Evolutionary conservation across 768 basidiomycete genomes (phyloP), one percentile per base, ranked within the genome.

Genomic region (Phylloporus scabripes): DNA sequence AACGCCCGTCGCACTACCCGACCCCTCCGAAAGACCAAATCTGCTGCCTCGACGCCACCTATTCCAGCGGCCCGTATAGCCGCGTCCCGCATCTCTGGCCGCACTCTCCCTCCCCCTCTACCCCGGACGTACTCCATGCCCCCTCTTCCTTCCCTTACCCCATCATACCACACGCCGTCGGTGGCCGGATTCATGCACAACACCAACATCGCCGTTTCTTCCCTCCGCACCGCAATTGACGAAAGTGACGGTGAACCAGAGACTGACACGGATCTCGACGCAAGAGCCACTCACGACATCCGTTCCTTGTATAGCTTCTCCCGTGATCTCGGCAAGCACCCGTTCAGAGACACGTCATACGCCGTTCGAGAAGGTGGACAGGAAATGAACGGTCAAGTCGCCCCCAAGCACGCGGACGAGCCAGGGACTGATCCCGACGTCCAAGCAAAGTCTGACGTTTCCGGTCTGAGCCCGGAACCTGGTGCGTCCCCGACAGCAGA

Each of bases 181-280:
- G 32, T 24, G 2, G 55, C 43, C 15, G 67, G 67, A 38, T 69
- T 67, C 46, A 65, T 67, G 66, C 56, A 55, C 51, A 67, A 69
- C 49, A 67, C 66, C 9, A 69, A 69, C 42, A 67, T 67, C 12
- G 66, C 66, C n/a, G 67, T 67, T 14, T 67, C 66, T 3, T 67
- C 66, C 38, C 61, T 67, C 24, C 65, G 66, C 12, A 67, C 66
- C 1, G 63, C 67, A 17, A 69, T 67, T 10, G 67, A 69, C 34
- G 65, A 66, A 55, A 67, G 67, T 31, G 65, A 67, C 41, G 65
- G 59, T 12, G 65, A 67, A 49, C 60, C 51, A 8, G 67, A 69
- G 33, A 64, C 66, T 5, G 65, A 67, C 29, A 65, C 67, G 33
- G 67, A 67, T 37, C 52, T 55, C 20, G 67, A 68, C 38, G 42